Conservation (phyloP, 257 asterid genomes). For the Fraxinus excelsior region DNA sequence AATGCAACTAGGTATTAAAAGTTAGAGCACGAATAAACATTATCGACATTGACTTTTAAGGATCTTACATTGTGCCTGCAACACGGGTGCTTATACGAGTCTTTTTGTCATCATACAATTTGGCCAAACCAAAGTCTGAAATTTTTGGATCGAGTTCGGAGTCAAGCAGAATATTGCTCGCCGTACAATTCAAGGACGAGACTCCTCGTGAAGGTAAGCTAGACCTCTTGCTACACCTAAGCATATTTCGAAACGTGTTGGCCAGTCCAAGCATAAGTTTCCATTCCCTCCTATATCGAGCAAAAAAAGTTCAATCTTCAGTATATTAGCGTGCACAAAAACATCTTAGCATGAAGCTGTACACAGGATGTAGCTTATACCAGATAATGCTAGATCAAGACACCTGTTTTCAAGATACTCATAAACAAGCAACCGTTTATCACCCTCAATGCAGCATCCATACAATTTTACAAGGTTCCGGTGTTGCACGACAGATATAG, state of each 20-base stretch:
- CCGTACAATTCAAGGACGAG: conserved; percentile 65
- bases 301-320: neutral
- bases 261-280: conserved; percentile 59
- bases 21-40: neutral
- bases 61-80: conserved; percentile 81
- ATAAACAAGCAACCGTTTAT: conserved; percentile 69
- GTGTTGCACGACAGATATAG: conserved; percentile 89
- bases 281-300: conserved; percentile 38
- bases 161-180: conserved; percentile 76
- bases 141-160: conserved; percentile 59
- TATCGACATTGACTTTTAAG: neutral
- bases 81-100: conserved; percentile 83
- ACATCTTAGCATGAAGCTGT: neutral
- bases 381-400: conserved; percentile 70
- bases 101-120: conserved; percentile 64
- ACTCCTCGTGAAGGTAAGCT: conserved; percentile 75
- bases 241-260: conserved; percentile 66
- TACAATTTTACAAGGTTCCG: conserved; percentile 78
- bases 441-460: conserved; percentile 85
- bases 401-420: conserved; percentile 81
- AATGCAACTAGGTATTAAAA: no score
- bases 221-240: conserved; percentile 81
- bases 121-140: conserved; percentile 77
- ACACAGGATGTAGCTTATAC: conserved; percentile 3
- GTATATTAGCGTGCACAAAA: neutral